phyloP scores from a whole-genome alignment of 2,329 filamentous ascomycete genomes.

The Pseudogymnoascus sp. region DNA sequence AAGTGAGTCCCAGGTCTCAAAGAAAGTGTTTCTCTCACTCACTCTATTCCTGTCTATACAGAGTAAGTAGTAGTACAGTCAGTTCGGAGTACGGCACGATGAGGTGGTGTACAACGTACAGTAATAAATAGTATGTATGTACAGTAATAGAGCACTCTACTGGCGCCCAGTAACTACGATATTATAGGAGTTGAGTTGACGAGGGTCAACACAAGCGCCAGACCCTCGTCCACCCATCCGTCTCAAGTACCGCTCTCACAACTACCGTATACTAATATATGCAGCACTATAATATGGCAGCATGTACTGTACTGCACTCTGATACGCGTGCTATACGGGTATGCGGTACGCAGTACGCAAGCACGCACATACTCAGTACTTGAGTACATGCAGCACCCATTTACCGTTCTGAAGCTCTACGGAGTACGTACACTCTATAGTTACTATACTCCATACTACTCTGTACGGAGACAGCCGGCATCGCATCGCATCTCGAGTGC shows the following conservation, averaged over 20 bases:
- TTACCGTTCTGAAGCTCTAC: too few relatives aligned
- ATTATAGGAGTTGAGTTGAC: background rate
- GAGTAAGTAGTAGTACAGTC: background rate
- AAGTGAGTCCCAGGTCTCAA: background rate
- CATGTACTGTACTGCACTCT: too few relatives aligned
- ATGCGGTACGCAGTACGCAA: background rate
- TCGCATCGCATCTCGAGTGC: too few relatives aligned
- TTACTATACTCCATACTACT: too few relatives aligned
- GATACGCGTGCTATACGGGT: background rate
- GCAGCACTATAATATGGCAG: background rate
- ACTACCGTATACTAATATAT: constrained; percentile 6
- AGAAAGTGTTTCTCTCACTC: background rate
- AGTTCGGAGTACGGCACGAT: background rate
- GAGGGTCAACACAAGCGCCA: background rate
- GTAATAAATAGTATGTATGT: background rate
- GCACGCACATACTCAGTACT: too few relatives aligned
- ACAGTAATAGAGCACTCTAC: background rate
- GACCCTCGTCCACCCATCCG: background rate
- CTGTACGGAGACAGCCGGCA: too few relatives aligned
- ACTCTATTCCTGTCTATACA: background rate
- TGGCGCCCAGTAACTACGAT: too few relatives aligned
- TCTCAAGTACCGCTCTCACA: background rate
- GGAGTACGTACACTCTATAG: too few relatives aligned
- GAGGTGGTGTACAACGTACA: background rate
- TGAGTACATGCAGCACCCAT: too few relatives aligned